Conservation (phyloP, 2,329 filamentous ascomycete species). For the Fusarium sterilihyphosum region DNA sequence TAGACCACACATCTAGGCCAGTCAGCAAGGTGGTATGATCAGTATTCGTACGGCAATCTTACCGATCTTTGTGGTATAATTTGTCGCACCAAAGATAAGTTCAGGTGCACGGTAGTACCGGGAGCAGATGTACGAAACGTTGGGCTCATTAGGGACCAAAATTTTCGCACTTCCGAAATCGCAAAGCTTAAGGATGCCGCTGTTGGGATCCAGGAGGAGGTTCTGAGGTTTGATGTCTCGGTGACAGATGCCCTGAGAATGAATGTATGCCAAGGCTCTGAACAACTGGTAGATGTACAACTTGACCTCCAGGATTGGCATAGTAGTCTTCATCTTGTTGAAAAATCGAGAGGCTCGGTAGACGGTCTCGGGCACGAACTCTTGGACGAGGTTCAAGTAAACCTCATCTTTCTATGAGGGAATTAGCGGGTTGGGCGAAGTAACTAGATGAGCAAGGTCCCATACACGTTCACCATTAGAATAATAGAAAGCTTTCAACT, state of each 20-base stretch:
- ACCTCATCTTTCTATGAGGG: slow-evolving; percentile 88
- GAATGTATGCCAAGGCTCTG: slow-evolving; percentile 97
- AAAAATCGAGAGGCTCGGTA: slow-evolving; percentile 98
- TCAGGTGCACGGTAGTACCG: slow-evolving; percentile 98
- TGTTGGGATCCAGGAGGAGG: slow-evolving; percentile 88
- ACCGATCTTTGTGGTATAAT: slow-evolving; percentile 99
- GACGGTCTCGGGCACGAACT: slow-evolving; percentile 98
- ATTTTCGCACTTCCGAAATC: slow-evolving; percentile 99
- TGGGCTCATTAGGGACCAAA: slow-evolving; percentile 96
- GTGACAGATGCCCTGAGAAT: slow-evolving; percentile 99
- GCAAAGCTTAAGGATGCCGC: slow-evolving; percentile 94
- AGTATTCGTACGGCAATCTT: slow-evolving; percentile 51
- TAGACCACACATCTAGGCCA: slow-evolving; percentile 97
- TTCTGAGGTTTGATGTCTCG: slow-evolving; percentile 99
- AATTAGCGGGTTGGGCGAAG: slow-evolving; percentile 22
- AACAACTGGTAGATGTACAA: slow-evolving; percentile 99
- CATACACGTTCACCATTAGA: slow-evolving; percentile 96
- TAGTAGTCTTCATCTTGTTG: slow-evolving; percentile 99
- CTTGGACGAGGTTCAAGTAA: slow-evolving; percentile 96
- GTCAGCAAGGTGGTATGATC: slow-evolving; percentile 11
- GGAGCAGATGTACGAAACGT: slow-evolving; percentile 99
- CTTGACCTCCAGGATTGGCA: slow-evolving; percentile 99
- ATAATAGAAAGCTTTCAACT: slow-evolving; percentile 99
- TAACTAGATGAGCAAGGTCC: slow-evolving; percentile 1
- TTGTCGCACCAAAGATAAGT: slow-evolving; percentile 97